These are phyloP conservation scores for Mucor racemosus DNA, from an alignment of 371 early-diverging fungal species.

Conservation along the genomic window DNA sequence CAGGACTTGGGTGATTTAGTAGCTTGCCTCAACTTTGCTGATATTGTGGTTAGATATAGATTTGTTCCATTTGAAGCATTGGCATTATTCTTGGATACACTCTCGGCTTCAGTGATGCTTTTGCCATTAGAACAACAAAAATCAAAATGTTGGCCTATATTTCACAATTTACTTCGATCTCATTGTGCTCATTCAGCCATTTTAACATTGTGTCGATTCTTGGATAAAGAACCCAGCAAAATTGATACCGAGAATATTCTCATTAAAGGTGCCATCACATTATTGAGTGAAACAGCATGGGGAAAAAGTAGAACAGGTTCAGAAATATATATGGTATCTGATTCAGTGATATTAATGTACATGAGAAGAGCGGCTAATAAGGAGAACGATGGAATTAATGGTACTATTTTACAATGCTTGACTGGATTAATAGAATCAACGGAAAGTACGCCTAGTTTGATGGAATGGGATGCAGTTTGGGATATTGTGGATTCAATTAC, in stretches of 20 bases:
- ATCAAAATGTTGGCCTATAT: slow-evolving; percentile 61
- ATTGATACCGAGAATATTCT: slow-evolving; percentile 33
- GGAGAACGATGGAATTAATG: slow-evolving; percentile 27
- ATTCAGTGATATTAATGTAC: slow-evolving; percentile 44
- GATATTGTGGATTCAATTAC: slow-evolving; percentile 46
- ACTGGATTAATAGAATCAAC: slow-evolving; percentile 18
- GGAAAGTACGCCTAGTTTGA: slow-evolving; percentile 27
- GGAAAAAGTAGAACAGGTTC: slow-evolving; percentile 29
- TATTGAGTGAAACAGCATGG: slow-evolving; percentile 66
- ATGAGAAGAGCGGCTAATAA: slow-evolving; percentile 36
- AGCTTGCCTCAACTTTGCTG: slow-evolving; percentile 66
- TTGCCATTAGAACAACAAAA: slow-evolving; percentile 23
- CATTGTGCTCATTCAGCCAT: slow-evolving; percentile 70
- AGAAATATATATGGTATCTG: slow-evolving; percentile 43
- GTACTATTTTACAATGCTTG: slow-evolving; percentile 33
- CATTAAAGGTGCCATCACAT: slow-evolving; percentile 57
- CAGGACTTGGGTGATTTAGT: slow-evolving; percentile 50
- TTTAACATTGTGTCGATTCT: slow-evolving; percentile 59
- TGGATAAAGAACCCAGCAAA: slow-evolving; percentile 39
- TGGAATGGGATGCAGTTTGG: slow-evolving; percentile 57
- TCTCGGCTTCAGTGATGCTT: slow-evolving; percentile 56
- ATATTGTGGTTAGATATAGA: slow-evolving; percentile 73
- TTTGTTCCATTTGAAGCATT: slow-evolving; percentile 67
- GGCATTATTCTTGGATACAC: slow-evolving; percentile 57
- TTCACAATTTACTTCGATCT: slow-evolving; percentile 67